These are phyloP conservation scores for Wickerhamiella infanticola DNA, from an alignment of 1,139 yeast genomes.

Conservation along the genomic window DNA sequence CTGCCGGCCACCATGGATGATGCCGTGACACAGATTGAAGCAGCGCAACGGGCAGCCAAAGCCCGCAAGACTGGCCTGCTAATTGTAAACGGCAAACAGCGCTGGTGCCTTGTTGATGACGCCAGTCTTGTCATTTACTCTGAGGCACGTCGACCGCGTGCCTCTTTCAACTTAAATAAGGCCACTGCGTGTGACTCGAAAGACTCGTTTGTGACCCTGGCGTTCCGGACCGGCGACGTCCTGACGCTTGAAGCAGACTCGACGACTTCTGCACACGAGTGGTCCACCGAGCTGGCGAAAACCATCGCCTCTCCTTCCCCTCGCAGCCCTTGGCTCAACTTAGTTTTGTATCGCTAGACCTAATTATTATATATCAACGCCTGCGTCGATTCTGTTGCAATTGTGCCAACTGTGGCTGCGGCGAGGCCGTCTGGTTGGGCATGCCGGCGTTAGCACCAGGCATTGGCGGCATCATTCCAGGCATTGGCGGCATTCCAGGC, in stretches of 20 bases:
- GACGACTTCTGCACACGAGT: conserved; percentile 32
- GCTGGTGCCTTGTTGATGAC: conserved; percentile 47
- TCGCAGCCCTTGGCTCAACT: conserved; percentile 14
- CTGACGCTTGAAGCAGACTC: conserved; percentile 53
- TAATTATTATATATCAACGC: not conserved
- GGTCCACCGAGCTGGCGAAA: conserved; percentile 26
- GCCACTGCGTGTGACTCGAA: conserved; percentile 31
- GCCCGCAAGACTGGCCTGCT: conserved; percentile 37
- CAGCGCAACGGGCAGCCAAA: conserved; percentile 12
- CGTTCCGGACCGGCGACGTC: conserved; percentile 47
- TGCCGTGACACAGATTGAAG: conserved; percentile 28
- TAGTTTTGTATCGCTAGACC: conserved; percentile 8
- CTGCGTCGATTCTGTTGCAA: not conserved
- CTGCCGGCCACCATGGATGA: conserved; percentile 39
- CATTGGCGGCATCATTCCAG: conserved; percentile 1
- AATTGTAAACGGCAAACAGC: conserved; percentile 42
- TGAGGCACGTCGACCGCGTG: conserved; percentile 45
- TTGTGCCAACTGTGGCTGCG: not conserved
- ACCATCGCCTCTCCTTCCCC: conserved; percentile 13
- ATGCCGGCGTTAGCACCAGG: not conserved
- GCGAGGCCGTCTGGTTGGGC: not conserved
- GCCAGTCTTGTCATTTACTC: conserved; percentile 46
- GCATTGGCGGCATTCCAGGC: conserved; percentile 18
- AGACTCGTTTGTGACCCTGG: conserved; percentile 33
- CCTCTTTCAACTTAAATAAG: conserved; percentile 52